Evolutionary conservation across 78 protist genomes (phyloP).

Genomic region (Creolimax fragrantissima): DNA sequence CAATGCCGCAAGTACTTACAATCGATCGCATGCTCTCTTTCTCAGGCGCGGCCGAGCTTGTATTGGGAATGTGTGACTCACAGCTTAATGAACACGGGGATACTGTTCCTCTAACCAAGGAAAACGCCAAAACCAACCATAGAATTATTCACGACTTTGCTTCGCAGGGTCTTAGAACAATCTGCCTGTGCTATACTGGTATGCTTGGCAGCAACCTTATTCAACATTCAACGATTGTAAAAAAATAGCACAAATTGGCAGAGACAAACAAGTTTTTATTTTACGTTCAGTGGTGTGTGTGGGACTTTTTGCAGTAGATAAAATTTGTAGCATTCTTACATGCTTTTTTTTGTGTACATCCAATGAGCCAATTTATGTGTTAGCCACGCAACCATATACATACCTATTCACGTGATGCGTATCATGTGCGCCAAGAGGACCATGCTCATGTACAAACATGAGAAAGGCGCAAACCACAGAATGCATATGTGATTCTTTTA

Average conservation of each 20-base stretch:
- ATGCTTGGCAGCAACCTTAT: background rate
- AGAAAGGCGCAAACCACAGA: background rate
- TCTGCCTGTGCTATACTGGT: slow-evolving; percentile 58
- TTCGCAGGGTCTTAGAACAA: slow-evolving; percentile 66
- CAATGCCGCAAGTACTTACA: too few relatives aligned
- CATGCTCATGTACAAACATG: too few relatives aligned
- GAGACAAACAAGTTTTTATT: too few relatives aligned
- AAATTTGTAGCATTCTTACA: too few relatives aligned
- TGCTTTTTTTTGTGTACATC: too few relatives aligned
- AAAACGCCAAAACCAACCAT: background rate
- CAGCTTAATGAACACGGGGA: slow-evolving; percentile 24
- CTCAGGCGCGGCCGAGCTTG: slow-evolving; percentile 75
- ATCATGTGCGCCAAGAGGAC: too few relatives aligned
- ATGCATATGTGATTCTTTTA: slow-evolving; percentile 37
- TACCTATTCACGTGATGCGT: too few relatives aligned
- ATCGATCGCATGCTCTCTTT: background rate
- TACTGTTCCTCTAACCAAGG: slow-evolving; percentile 31
- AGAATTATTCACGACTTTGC: slow-evolving; percentile 38
- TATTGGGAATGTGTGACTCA: slow-evolving; percentile 47
- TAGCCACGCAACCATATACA: too few relatives aligned
- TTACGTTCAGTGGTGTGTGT: too few relatives aligned
- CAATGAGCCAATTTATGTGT: too few relatives aligned
- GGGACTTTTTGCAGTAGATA: too few relatives aligned
- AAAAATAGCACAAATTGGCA: too few relatives aligned
- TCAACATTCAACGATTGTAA: background rate